These are phyloP conservation scores for Aspergillus pseudoterreus DNA, from an alignment of 2,329 filamentous ascomycete genomes.

Conservation along the genomic window DNA sequence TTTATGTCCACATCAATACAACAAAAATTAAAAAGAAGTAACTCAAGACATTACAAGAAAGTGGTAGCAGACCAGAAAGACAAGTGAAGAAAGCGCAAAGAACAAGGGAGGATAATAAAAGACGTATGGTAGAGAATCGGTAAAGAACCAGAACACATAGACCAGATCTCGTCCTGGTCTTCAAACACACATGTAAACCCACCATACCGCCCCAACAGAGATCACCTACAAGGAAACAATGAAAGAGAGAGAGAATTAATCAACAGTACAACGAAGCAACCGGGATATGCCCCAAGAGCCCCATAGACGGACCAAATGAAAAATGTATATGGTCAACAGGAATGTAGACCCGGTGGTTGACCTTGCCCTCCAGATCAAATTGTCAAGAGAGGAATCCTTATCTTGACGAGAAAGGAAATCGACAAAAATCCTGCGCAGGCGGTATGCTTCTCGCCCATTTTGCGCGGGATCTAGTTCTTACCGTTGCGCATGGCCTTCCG, in stretches of 20 bases:
- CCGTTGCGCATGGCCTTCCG: slow-evolving; percentile 50
- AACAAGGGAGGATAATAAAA: slow-evolving; percentile 6
- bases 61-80: slow-evolving; percentile 10
- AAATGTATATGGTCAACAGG: slow-evolving; percentile 5
- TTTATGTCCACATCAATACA: slow-evolving; percentile 6
- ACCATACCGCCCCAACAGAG: slow-evolving; percentile 11
- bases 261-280: not conserved
- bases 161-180: slow-evolving; percentile 7
- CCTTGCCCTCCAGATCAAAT: not conserved
- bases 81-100: slow-evolving; percentile 1
- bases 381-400: not conserved
- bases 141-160: not conserved
- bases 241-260: not conserved
- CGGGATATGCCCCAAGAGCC: not conserved
- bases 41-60: slow-evolving; percentile 3
- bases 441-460: not conserved
- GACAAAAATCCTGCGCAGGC: not conserved
- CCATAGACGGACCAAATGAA: slow-evolving; percentile 24
- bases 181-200: slow-evolving; percentile 12
- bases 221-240: slow-evolving; percentile 8
- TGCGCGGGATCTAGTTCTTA: slow-evolving; percentile 17
- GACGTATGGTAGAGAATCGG: not conserved
- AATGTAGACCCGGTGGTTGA: not conserved
- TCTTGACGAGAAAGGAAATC: slow-evolving; percentile 1
- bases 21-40: slow-evolving; percentile 16